Evolutionary conservation across 2,329 filamentous ascomycete genomes (phyloP).

Genomic region (Penicillium sp.): DNA sequence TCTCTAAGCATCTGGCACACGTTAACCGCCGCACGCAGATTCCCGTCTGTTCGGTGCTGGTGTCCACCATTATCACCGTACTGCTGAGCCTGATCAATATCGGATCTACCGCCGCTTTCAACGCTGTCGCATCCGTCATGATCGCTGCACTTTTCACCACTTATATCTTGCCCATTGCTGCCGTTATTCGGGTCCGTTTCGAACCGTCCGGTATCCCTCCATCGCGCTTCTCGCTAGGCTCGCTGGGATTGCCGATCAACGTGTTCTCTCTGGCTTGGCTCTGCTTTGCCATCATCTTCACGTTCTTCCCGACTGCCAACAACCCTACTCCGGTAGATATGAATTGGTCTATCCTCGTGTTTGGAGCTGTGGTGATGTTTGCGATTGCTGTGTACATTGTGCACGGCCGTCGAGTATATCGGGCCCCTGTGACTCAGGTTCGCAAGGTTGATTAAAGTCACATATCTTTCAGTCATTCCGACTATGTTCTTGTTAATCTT

Average conservation of each 20-base stretch:
- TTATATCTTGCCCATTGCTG: slow-evolving; percentile 46
- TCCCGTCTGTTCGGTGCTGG: slow-evolving; percentile 40
- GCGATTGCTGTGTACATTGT: slow-evolving; percentile 21
- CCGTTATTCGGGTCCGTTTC: slow-evolving; percentile 22
- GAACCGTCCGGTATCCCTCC: slow-evolving; percentile 21
- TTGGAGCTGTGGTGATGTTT: slow-evolving; percentile 25
- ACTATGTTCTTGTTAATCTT: not conserved
- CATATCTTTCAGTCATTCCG: too few species aligned
- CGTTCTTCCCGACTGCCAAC: slow-evolving; percentile 30
- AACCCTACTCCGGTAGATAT: slow-evolving; percentile 21
- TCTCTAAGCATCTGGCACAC: slow-evolving; percentile 26
- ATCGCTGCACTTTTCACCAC: slow-evolving; percentile 51
- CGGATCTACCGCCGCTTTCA: slow-evolving; percentile 51
- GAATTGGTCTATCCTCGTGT: slow-evolving; percentile 29
- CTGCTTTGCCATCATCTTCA: slow-evolving; percentile 29
- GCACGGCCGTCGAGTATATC: slow-evolving; percentile 22
- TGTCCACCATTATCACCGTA: slow-evolving; percentile 33
- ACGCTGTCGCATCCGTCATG: slow-evolving; percentile 53
- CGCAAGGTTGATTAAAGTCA: slow-evolving; percentile 16
- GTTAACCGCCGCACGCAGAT: slow-evolving; percentile 40
- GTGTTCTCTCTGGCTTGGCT: slow-evolving; percentile 28
- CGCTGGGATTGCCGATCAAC: slow-evolving; percentile 30
- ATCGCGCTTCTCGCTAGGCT: slow-evolving; percentile 25
- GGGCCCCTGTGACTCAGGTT: slow-evolving; percentile 24
- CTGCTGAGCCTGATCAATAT: slow-evolving; percentile 51